Conservation (phyloP, 805 yeast genomes). For the Cyberlindnera bimundalis region DNA sequence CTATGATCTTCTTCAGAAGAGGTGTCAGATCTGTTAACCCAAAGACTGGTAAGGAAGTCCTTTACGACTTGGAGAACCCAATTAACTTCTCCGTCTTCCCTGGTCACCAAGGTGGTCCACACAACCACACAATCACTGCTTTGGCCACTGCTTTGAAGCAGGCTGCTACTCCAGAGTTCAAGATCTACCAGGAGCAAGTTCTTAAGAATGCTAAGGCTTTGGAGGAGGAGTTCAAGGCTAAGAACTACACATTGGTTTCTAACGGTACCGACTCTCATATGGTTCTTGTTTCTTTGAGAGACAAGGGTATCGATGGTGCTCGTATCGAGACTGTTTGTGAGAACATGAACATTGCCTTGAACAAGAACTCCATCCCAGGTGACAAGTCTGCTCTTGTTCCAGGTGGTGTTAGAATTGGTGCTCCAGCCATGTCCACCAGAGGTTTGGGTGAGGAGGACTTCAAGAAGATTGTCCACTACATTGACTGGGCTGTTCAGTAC, state of each 20-base stretch:
- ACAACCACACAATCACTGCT: constrained; percentile 96
- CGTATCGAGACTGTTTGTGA: constrained; percentile 89
- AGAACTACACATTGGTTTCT: constrained; percentile 77
- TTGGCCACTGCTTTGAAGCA: constrained; percentile 93
- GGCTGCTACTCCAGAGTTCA: constrained; percentile 84
- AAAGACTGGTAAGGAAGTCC: constrained; percentile 80
- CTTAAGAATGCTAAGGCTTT: constrained; percentile 77
- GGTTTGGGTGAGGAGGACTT: constrained; percentile 91
- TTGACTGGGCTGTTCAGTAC: constrained; percentile 72
- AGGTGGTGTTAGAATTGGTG: constrained; percentile 93
- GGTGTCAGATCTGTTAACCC: constrained; percentile 74
- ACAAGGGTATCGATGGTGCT: constrained; percentile 85
- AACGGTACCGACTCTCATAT: constrained; percentile 95
- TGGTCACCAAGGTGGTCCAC: constrained; percentile 99
- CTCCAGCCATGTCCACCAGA: constrained; percentile 99
- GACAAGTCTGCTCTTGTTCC: constrained; percentile 95
- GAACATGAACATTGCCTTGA: constrained; percentile 87
- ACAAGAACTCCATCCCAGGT: constrained; percentile 95
- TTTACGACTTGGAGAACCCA: constrained; percentile 83
- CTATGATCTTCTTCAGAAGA: constrained; percentile 95
- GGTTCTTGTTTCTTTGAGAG: constrained; percentile 78
- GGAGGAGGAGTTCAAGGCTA: constrained; percentile 59
- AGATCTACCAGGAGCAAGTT: constrained; percentile 78
- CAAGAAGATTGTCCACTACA: constrained; percentile 71
- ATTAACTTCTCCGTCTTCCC: constrained; percentile 98